Evolutionary conservation across 345 rosid species (phyloP), one percentile per base, ranked within the genome.

Genomic region (Garcia nutans): DNA sequence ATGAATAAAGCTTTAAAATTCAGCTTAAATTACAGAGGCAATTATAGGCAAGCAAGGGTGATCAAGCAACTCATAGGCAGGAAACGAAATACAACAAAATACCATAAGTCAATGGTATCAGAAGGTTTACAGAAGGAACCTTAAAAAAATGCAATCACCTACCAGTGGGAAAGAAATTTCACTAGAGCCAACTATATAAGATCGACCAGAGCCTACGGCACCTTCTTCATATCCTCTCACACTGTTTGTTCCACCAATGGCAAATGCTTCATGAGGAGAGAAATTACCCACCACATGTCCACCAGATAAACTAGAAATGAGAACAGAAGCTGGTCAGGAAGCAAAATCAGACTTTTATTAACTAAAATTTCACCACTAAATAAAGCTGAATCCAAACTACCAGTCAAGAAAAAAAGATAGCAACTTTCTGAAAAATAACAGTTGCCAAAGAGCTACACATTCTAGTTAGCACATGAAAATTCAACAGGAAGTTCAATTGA

Each of bases 221-320:
- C 97, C 99, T 82, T 96, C 99, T 86, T 96, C 95, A 71, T 96
- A 96, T 68, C 98, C 99, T 85, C 98, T 92, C 63, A 96, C 94
- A 23, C 97, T 93, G 81, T 93, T 96, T 75, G 96, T 93, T 80
- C 98, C 97, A 6, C 99, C 98, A 26, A 93, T 93, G 63, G 90
- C 89, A 64, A 93, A 96, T 45, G 99, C 97, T 87, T 93, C 97
- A 74, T 96, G 96, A 77, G 97, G 97, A 68, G 93, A 87, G 78
- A 96, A 96, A 74, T 87, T 93, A 61, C 97, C 99, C 80, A 90
- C 84, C 77, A 89, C 92, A 82, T 89, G 97, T 50, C 98, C 93
- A 77, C 96, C 92, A 5, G 98, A 89, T 78, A 96, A 76, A 78
- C 99, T 96, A 76, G 68, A 78, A 71, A 80, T 24, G 33, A 69